These are phyloP conservation scores for Steccherinum ochraceum DNA, from an alignment of 768 basidiomycete species.

Conservation along the genomic window DNA sequence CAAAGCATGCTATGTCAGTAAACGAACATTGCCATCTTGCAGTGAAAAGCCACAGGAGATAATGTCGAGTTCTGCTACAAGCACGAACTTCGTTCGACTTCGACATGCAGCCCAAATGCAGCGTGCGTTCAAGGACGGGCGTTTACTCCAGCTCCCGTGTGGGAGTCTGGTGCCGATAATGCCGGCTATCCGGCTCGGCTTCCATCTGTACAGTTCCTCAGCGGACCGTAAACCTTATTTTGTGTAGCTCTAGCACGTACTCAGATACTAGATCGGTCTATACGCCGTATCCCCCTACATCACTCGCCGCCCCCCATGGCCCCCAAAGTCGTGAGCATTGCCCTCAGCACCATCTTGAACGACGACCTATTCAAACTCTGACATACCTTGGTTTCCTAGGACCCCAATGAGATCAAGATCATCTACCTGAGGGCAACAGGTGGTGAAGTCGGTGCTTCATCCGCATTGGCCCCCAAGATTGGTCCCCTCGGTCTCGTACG, in stretches of 20 bases:
- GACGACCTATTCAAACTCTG: background rate
- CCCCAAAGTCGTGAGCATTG: slow-evolving; percentile 62
- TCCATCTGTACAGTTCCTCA: slow-evolving; percentile 51
- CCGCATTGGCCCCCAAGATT: slow-evolving; percentile 98
- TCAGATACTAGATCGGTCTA: slow-evolving; percentile 3
- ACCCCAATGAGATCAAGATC: slow-evolving; percentile 97
- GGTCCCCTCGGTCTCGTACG: slow-evolving; percentile 98
- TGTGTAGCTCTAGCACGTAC: slow-evolving; percentile 14
- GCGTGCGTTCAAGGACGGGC: no score
- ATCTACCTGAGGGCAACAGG: slow-evolving; percentile 98
- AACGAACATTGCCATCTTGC: no score
- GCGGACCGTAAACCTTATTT: slow-evolving; percentile 52
- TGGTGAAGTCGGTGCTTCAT: slow-evolving; percentile 99
- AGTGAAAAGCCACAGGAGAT: no score
- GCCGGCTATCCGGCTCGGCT: no score
- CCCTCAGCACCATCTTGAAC: background rate
- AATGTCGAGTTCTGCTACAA: no score
- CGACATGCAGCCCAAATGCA: no score
- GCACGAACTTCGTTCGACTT: no score
- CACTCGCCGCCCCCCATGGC: slow-evolving; percentile 48
- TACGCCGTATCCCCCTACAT: slow-evolving; percentile 25
- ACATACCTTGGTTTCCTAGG: slow-evolving; percentile 38
- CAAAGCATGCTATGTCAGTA: no score
- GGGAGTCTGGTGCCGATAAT: background rate
- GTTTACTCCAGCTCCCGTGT: no score